Percentiles rank a stretch among this genome's conserved stretches.
Evolutionary conservation across 202 grass and related monocot genomes (phyloP).

Genomic region (Miscanthus sacchariflorus): DNA sequence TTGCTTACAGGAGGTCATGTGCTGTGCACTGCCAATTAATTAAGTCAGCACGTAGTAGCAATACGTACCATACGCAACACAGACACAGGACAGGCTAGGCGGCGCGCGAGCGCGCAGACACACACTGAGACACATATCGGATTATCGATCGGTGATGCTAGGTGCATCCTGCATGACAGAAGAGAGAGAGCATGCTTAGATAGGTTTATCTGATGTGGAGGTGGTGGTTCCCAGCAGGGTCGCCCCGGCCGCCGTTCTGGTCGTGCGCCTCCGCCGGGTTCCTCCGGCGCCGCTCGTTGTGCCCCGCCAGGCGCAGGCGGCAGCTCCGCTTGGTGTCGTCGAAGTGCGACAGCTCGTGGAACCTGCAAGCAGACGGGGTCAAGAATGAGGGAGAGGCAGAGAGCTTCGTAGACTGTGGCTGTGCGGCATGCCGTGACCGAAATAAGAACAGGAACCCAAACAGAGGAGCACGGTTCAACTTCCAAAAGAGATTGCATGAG

Average conservation of each 20-base stretch:
- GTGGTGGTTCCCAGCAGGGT: conserved; percentile 52
- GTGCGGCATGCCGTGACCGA: neutral
- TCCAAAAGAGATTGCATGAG: neutral
- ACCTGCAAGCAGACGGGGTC: conserved; percentile 50
- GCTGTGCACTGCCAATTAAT: neutral
- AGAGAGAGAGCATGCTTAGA: conserved; percentile 85
- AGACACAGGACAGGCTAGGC: neutral
- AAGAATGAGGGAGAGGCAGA: neutral
- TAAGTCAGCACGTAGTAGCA: neutral
- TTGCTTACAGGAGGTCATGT: neutral
- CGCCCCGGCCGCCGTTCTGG: conserved; percentile 37
- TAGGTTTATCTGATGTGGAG: conserved; percentile 79
- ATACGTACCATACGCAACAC: neutral
- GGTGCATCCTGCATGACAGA: conserved; percentile 73
- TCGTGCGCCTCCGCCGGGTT: conserved; percentile 60
- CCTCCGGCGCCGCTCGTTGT: conserved; percentile 88
- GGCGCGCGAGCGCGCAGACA: no score
- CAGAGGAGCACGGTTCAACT: neutral
- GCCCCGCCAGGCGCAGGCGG: conserved; percentile 76
- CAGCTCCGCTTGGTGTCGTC: conserved; percentile 80
- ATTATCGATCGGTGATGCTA: neutral
- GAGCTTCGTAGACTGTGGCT: neutral
- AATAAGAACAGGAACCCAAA: neutral
- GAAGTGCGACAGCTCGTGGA: conserved; percentile 83
- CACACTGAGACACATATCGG: neutral